These are phyloP conservation scores for Boletus fagicola DNA, from an alignment of 768 basidiomycete genomes.

Conservation along the genomic window DNA sequence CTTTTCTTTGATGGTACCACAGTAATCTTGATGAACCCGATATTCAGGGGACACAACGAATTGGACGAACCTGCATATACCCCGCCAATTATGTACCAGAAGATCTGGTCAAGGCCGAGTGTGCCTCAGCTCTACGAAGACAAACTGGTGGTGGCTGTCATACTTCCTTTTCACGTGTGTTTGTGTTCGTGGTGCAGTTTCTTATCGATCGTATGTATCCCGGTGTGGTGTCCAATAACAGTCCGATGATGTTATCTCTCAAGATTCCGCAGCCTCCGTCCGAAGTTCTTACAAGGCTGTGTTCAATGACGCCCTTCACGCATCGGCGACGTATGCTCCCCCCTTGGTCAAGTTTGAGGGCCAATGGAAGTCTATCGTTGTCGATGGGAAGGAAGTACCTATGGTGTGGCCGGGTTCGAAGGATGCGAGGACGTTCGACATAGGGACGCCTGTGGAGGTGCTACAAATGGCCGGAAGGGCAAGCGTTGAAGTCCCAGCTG, in stretches of 20 bases:
- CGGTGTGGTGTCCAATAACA: conserved; percentile 3
- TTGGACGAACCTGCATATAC: conserved; percentile 86
- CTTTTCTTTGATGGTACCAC: not conserved
- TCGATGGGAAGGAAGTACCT: conserved; percentile 16
- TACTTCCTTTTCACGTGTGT: not conserved
- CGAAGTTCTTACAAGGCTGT: conserved; percentile 58
- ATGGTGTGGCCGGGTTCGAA: conserved; percentile 58
- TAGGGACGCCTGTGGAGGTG: conserved; percentile 50
- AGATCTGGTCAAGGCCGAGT: conserved; percentile 72
- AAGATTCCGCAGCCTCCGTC: conserved; percentile 44
- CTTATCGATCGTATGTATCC: not conserved
- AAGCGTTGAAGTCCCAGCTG: conserved; percentile 58
- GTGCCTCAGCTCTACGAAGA: conserved; percentile 83
- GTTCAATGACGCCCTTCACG: conserved; percentile 60
- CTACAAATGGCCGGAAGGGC: conserved; percentile 61
- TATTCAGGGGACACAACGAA: conserved; percentile 78
- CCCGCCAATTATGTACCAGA: conserved; percentile 87
- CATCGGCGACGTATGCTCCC: conserved; percentile 47
- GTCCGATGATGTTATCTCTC: conserved; percentile 42
- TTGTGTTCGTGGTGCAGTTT: not conserved
- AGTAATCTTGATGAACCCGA: not conserved
- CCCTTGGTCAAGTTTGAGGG: conserved; percentile 54
- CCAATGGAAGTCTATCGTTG: conserved; percentile 50
- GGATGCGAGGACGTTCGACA: conserved; percentile 58
- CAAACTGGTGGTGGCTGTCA: conserved; percentile 59